Percentiles rank a stretch among this genome's conserved stretches.
Conservation (phyloP, 257 asterid species). For the Solanum gandarillasii region DNA sequence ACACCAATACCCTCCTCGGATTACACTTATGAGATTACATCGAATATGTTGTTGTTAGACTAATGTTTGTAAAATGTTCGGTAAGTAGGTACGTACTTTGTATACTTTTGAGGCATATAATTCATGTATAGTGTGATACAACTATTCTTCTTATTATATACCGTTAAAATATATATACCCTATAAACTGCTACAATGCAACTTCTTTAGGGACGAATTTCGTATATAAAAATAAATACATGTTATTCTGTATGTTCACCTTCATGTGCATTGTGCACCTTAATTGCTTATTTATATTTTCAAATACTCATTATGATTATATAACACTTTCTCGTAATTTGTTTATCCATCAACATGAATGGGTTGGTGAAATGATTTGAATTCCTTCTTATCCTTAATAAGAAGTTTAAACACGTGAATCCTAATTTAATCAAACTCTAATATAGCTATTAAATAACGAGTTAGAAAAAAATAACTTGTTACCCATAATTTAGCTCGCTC, state of each 20-base stretch:
- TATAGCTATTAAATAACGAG: no score
- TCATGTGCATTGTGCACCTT: not conserved
- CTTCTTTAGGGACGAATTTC: no score
- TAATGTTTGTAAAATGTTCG: not conserved
- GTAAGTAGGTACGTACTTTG: not conserved
- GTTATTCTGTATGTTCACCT: not conserved
- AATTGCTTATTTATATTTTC: not conserved
- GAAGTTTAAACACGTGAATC: no score
- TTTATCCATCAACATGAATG: not conserved
- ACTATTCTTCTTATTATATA: not conserved
- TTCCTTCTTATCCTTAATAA: not conserved
- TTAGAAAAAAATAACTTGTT: not conserved
- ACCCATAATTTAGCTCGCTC: not conserved
- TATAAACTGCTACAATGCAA: not conserved
- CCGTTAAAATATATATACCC: not conserved
- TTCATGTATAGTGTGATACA: not conserved
- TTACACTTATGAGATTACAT: not conserved
- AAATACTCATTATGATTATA: not conserved
- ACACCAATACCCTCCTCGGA: rapidly evolving
- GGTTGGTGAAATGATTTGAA: not conserved
- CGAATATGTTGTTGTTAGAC: not conserved
- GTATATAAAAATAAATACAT: not conserved
- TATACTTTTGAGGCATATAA: not conserved
- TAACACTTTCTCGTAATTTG: not conserved
- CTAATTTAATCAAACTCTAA: rapidly evolving